Conservation (phyloP, 148 eudicot species). For the Vaccinium corymbosum region DNA sequence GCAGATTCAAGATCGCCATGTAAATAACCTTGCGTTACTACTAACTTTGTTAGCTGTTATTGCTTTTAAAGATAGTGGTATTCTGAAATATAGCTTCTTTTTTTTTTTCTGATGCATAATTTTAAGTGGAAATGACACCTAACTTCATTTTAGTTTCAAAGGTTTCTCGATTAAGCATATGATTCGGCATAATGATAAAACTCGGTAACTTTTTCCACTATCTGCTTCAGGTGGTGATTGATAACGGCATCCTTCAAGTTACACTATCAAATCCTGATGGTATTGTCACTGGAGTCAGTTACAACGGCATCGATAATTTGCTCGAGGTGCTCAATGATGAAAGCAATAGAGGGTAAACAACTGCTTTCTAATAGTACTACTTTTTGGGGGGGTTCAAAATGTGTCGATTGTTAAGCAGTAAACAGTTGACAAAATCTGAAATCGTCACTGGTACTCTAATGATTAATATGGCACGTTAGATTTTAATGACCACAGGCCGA, state of each 20-base stretch:
- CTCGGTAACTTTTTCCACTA: neutral
- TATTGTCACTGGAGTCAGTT: slow-evolving; percentile 59
- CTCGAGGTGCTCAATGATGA: slow-evolving; percentile 62
- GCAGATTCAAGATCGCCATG: slow-evolving; percentile 61
- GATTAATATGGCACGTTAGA: slow-evolving; percentile 4
- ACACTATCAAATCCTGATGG: slow-evolving; percentile 84
- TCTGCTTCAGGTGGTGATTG: slow-evolving; percentile 57
- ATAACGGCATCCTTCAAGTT: slow-evolving; percentile 71
- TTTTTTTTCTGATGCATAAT: neutral
- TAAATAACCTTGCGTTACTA: slow-evolving; percentile 16
- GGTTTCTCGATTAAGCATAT: neutral
- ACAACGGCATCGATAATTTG: slow-evolving; percentile 69
- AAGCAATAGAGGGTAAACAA: slow-evolving; percentile 63
- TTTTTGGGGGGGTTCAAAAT: neutral
- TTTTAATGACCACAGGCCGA: neutral
- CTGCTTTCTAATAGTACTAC: neutral
- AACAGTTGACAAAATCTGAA: neutral
- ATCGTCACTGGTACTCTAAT: neutral
- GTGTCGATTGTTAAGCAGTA: neutral
- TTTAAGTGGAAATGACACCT: slow-evolving; percentile 4
- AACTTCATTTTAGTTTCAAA: neutral
- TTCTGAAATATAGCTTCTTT: neutral
- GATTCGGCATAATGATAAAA: neutral
- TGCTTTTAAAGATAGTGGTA: neutral
- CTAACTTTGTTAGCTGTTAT: neutral